Percentiles rank a stretch among this genome's conserved stretches.
Evolutionary conservation across 257 asterid genomes (phyloP).

Genomic region (Solanum virginianum): DNA sequence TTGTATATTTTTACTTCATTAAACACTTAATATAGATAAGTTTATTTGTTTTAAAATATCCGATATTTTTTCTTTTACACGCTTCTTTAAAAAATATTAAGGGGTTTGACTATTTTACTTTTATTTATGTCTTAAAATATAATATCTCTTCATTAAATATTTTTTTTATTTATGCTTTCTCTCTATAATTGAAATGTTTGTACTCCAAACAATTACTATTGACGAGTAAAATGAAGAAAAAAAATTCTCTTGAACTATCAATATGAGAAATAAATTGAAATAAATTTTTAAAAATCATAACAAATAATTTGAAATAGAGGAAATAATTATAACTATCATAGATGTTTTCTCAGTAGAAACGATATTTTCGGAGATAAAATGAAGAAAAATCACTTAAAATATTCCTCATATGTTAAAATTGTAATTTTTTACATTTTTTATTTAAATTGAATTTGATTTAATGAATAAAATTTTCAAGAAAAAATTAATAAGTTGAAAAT

Average conservation of each 20-base stretch:
- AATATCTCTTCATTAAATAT: not conserved
- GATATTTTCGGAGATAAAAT: not conserved
- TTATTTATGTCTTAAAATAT: not conserved
- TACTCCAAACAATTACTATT: not conserved
- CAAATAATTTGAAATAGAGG: not conserved
- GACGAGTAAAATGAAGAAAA: not conserved
- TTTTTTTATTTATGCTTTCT: not conserved
- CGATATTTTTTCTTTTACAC: not conserved
- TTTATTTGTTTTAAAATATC: no score
- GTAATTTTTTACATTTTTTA: no score
- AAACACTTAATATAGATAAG: not conserved
- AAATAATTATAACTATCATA: not conserved
- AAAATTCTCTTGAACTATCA: not conserved
- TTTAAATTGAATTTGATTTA: not conserved
- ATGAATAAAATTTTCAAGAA: not conserved
- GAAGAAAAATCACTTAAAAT: not conserved
- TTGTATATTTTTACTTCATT: not conserved
- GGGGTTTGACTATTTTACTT: not conserved
- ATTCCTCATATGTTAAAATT: not conserved
- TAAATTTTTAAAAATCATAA: not conserved
- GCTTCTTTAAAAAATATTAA: not conserved
- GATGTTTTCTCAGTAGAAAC: not conserved
- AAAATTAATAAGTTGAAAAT: not conserved
- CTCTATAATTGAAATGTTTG: not conserved
- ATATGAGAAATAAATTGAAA: not conserved